Evolutionary conservation across 75 land plant genomes (phyloP).

Genomic region (Azolla pinnata): DNA sequence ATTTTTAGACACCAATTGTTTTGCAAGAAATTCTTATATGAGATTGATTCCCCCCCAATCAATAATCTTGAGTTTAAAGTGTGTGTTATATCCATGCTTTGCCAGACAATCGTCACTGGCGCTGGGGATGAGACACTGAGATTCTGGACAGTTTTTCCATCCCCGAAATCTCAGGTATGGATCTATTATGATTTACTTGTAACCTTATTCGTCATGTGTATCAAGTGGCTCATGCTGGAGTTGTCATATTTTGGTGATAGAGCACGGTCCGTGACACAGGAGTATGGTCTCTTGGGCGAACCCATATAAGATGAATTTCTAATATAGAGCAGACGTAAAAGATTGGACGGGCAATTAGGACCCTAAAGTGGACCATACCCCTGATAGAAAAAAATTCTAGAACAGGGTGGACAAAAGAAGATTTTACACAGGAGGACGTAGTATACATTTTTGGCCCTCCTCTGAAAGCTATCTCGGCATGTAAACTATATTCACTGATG

Average conservation of each 20-base stretch:
- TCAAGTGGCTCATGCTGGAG: neutral
- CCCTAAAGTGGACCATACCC: too few relatives aligned
- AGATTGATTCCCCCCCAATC: too few relatives aligned
- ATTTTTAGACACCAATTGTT: too few relatives aligned
- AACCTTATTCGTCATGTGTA: neutral
- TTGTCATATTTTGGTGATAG: slow-evolving; percentile 10
- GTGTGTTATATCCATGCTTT: neutral
- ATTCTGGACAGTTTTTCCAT: slow-evolving; percentile 94
- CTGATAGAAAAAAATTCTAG: too few relatives aligned
- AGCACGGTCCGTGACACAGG: slow-evolving; percentile 50
- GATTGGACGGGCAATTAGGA: too few relatives aligned
- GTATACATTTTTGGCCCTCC: too few relatives aligned
- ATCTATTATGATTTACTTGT: neutral
- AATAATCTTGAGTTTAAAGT: neutral
- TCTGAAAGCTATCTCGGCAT: too few relatives aligned
- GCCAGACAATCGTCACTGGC: slow-evolving; percentile 91
- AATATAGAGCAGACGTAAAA: too few relatives aligned
- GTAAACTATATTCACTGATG: too few relatives aligned
- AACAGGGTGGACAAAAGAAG: too few relatives aligned
- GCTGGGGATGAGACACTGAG: slow-evolving; percentile 94
- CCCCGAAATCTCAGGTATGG: slow-evolving; percentile 55
- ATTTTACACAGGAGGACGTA: too few relatives aligned
- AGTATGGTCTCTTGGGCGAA: slow-evolving; percentile 60
- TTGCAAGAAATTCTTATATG: too few relatives aligned
- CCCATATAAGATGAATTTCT: slow-evolving; percentile 56